phyloP scores from a whole-genome alignment of 2,329 filamentous ascomycete species.

The Grosmannia huntii region DNA sequence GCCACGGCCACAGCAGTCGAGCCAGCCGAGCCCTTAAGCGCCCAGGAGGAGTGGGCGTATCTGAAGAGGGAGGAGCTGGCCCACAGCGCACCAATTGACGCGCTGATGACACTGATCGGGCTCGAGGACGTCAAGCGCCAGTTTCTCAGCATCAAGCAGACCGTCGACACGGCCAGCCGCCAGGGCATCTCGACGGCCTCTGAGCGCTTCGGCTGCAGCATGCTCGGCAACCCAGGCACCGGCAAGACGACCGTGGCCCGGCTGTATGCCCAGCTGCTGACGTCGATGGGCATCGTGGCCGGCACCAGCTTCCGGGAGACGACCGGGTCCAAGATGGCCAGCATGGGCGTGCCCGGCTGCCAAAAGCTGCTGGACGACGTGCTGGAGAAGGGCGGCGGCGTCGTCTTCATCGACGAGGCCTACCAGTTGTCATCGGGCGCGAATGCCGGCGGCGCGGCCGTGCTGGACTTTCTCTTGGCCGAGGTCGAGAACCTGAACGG shows the following conservation, averaged over 20 bases:
- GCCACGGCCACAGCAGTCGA: neutral
- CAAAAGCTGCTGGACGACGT: slow-evolving; percentile 45
- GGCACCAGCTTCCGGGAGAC: slow-evolving; percentile 51
- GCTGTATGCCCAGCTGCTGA: slow-evolving; percentile 47
- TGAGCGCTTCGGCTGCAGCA: slow-evolving; percentile 48
- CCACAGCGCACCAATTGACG: slow-evolving; percentile 38
- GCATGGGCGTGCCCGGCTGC: slow-evolving; percentile 44
- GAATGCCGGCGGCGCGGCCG: slow-evolving; percentile 42
- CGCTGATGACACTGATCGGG: slow-evolving; percentile 58
- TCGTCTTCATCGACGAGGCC: slow-evolving; percentile 67
- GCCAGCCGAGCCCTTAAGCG: slow-evolving; percentile 7
- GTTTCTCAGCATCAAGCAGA: slow-evolving; percentile 49
- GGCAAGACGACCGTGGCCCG: slow-evolving; percentile 67
- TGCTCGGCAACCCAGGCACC: slow-evolving; percentile 66
- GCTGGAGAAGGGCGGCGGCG: slow-evolving; percentile 47
- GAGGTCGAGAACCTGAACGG: slow-evolving; percentile 61
- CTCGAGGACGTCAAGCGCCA: slow-evolving; percentile 55
- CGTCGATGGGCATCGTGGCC: slow-evolving; percentile 47
- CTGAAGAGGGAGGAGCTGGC: slow-evolving; percentile 40
- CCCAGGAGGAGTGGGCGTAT: slow-evolving; percentile 45
- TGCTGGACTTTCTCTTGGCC: slow-evolving; percentile 58
- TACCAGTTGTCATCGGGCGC: slow-evolving; percentile 56
- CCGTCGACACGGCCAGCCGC: slow-evolving; percentile 44
- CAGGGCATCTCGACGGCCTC: slow-evolving; percentile 41
- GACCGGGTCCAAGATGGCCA: slow-evolving; percentile 53